Evolutionary conservation across 495 filamentous ascomycete genomes (phyloP).

Genomic region (Penicillium fimorum): DNA sequence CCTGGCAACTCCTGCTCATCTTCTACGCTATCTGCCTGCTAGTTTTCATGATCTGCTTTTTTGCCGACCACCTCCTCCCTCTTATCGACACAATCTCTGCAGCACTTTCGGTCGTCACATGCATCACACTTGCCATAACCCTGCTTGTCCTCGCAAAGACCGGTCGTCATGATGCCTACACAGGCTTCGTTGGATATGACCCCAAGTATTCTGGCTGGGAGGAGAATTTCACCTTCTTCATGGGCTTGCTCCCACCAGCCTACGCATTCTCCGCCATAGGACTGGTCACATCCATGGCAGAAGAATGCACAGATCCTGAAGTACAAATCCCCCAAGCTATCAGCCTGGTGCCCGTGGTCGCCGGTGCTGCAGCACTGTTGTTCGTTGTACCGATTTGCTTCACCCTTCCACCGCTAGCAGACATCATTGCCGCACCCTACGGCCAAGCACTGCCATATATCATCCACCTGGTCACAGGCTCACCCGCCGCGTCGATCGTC

Average conservation of each 20-base stretch:
- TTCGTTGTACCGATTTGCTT: slow-evolving; percentile 59
- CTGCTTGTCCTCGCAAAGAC: slow-evolving; percentile 51
- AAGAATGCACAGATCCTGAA: slow-evolving; percentile 62
- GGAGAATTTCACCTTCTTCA: slow-evolving; percentile 54
- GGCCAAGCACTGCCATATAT: slow-evolving; percentile 37
- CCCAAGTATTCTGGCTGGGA: slow-evolving; percentile 48
- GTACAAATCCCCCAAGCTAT: slow-evolving; percentile 62
- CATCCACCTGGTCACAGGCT: slow-evolving; percentile 19
- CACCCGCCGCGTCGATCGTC: slow-evolving; percentile 55
- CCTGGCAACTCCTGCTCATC: slow-evolving; percentile 53
- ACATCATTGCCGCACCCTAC: slow-evolving; percentile 41
- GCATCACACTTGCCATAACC: slow-evolving; percentile 34
- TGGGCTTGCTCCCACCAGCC: slow-evolving; percentile 55
- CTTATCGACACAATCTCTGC: slow-evolving; percentile 44
- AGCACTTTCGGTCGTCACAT: slow-evolving; percentile 23
- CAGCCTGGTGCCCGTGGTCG: slow-evolving; percentile 31
- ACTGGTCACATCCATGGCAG: slow-evolving; percentile 46
- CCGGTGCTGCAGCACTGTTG: slow-evolving; percentile 53
- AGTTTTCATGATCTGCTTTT: slow-evolving; percentile 49
- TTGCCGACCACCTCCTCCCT: slow-evolving; percentile 50
- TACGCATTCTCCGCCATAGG: slow-evolving; percentile 53
- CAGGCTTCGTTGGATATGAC: slow-evolving; percentile 57
- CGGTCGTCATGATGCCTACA: slow-evolving; percentile 42
- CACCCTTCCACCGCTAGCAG: slow-evolving; percentile 56
- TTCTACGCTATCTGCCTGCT: slow-evolving; percentile 52